Conservation (phyloP, 306 rosid genomes). For the Acmispon strigosus region DNA sequence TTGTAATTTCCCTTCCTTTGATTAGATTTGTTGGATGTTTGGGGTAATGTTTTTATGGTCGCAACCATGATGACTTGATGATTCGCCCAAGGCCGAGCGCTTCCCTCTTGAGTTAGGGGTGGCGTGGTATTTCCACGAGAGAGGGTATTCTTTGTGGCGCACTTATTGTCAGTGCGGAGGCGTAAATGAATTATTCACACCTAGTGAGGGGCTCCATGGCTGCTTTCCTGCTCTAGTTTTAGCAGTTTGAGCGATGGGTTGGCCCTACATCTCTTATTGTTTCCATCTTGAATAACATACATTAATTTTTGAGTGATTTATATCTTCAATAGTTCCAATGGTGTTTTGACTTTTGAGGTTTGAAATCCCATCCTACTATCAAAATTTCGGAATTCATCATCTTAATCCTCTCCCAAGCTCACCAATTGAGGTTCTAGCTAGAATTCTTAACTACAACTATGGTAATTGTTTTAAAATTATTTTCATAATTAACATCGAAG, state of each 20-base stretch:
- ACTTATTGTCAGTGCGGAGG: conserved; percentile 29
- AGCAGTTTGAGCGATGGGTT: conserved; percentile 25
- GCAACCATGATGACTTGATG: neutral
- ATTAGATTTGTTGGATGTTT: neutral
- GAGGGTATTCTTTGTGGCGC: conserved; percentile 36
- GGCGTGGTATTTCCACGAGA: conserved; percentile 42
- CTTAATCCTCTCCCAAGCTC: too few species aligned
- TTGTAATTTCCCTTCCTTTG: neutral
- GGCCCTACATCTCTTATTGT: conserved; percentile 11
- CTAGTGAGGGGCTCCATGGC: conserved; percentile 14
- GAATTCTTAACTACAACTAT: too few species aligned
- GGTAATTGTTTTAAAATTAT: too few species aligned
- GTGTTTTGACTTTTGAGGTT: too few species aligned
- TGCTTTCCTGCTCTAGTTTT: conserved; percentile 22
- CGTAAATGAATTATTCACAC: conserved; percentile 6
- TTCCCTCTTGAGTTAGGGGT: conserved; percentile 41
- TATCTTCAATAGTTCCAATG: too few species aligned
- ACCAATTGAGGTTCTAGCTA: too few species aligned
- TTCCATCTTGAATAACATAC: neutral
- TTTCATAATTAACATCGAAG: too few species aligned
- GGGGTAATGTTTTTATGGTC: neutral
- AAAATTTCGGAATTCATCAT: too few species aligned
- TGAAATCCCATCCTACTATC: too few species aligned
- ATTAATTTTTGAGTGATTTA: too few species aligned
- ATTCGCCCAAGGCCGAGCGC: conserved; percentile 41